phyloP scores from a whole-genome alignment of 352 stramenopile genomes.

The Pythium dissimile region DNA sequence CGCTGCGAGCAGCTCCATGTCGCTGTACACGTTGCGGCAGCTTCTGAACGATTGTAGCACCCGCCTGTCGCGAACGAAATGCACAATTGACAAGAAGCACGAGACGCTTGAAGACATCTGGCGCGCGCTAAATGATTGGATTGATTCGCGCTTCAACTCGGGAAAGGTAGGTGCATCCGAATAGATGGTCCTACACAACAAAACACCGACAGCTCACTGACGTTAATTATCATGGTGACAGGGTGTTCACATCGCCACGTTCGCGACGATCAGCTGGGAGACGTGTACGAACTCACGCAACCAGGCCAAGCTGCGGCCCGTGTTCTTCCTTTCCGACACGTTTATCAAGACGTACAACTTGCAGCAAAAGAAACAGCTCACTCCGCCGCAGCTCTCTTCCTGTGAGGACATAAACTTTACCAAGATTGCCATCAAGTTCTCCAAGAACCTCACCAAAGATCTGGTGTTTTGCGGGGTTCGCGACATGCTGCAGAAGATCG shows the following conservation, averaged over 20 bases:
- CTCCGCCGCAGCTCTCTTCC: slow-evolving; percentile 33
- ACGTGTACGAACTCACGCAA: slow-evolving; percentile 55
- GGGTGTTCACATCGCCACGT: slow-evolving; percentile 74
- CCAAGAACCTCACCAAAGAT: slow-evolving; percentile 68
- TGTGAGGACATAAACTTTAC: slow-evolving; percentile 81
- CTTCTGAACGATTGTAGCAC: slow-evolving; percentile 70
- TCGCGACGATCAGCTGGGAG: slow-evolving; percentile 70
- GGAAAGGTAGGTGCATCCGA: slow-evolving; percentile 41
- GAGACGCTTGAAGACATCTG: slow-evolving; percentile 74
- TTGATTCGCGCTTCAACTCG: slow-evolving; percentile 59
- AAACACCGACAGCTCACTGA: too few species aligned
- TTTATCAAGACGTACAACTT: slow-evolving; percentile 65
- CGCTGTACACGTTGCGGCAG: slow-evolving; percentile 75
- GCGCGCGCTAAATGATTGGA: slow-evolving; percentile 73
- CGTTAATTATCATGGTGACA: too few species aligned
- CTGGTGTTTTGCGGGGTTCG: slow-evolving; percentile 62
- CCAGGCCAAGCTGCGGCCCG: slow-evolving; percentile 49
- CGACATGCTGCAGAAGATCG: slow-evolving; percentile 73
- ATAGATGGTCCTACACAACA: not conserved
- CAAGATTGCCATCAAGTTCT: slow-evolving; percentile 84
- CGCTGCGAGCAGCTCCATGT: slow-evolving; percentile 28
- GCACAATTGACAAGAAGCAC: slow-evolving; percentile 52
- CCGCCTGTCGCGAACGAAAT: slow-evolving; percentile 51
- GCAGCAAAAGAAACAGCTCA: slow-evolving; percentile 36
- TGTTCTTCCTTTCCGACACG: slow-evolving; percentile 65